Conservation (phyloP, 371 early-diverging fungal species). For the Thermomucor indicae-seudaticae region DNA sequence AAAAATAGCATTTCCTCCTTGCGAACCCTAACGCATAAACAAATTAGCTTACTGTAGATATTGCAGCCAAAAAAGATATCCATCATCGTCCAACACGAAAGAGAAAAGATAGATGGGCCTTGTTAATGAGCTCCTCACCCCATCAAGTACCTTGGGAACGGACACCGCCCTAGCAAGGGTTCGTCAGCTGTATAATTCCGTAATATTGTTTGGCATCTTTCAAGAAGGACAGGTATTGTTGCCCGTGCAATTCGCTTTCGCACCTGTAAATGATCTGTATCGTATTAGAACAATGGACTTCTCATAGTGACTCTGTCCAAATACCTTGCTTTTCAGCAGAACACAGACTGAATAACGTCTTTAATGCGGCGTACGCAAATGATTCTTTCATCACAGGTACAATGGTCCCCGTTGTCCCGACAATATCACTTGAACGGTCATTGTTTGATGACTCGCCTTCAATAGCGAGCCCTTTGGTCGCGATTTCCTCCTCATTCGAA, state of each 20-base stretch:
- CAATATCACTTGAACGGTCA: constrained; percentile 32
- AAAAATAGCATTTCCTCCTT: constrained; percentile 72
- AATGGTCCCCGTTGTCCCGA: constrained; percentile 54
- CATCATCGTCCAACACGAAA: neutral
- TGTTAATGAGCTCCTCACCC: constrained; percentile 24
- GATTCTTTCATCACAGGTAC: constrained; percentile 65
- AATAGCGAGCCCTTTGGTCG: constrained; percentile 9
- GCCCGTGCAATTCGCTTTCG: constrained; percentile 63
- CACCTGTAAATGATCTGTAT: constrained; percentile 28
- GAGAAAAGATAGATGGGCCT: neutral
- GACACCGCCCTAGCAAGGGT: constrained; percentile 69
- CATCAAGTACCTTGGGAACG: constrained; percentile 73
- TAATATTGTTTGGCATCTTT: constrained; percentile 65
- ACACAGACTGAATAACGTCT: constrained; percentile 63
- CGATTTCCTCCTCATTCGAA: constrained; percentile 8
- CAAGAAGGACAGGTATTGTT: constrained; percentile 68
- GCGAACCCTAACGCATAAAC: constrained; percentile 48
- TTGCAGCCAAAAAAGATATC: neutral
- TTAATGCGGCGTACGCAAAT: constrained; percentile 68
- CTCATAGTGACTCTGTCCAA: constrained; percentile 10
- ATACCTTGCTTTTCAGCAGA: constrained; percentile 51
- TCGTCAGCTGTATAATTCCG: constrained; percentile 70
- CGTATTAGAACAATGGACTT: neutral
- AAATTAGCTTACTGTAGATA: no score
- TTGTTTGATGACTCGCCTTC: constrained; percentile 5